Conservation (phyloP, 805 yeast genomes). For the Pichia cephalocereana region DNA sequence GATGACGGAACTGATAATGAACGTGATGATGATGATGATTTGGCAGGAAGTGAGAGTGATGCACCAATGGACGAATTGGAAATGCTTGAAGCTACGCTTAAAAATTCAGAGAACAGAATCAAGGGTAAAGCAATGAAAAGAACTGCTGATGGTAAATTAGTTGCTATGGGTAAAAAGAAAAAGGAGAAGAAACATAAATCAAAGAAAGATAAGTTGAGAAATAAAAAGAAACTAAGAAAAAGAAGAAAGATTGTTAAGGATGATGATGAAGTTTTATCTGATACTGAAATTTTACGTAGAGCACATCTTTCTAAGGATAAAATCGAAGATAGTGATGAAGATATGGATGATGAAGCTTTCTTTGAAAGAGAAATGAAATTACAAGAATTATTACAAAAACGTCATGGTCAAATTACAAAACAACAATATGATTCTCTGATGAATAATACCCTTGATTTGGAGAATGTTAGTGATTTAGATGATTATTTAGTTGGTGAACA, state of each 20-base stretch:
- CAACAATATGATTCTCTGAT: constrained; percentile 18
- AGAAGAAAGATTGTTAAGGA: constrained; percentile 20
- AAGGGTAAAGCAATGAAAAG: constrained; percentile 22
- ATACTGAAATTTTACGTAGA: constrained; percentile 9
- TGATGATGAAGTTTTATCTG: constrained; percentile 16
- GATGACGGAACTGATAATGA: background rate
- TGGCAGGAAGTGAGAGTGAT: constrained; percentile 26
- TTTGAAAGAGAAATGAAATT: constrained; percentile 47
- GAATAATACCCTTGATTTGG: constrained; percentile 3
- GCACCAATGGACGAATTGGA: constrained; percentile 34
- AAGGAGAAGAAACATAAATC: constrained; percentile 3
- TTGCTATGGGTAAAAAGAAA: constrained; percentile 8
- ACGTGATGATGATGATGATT: constrained; percentile 19
- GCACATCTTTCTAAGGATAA: constrained; percentile 40
- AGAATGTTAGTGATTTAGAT: constrained; percentile 8
- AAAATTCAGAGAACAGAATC: constrained; percentile 7
- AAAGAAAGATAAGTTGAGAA: constrained; percentile 5
- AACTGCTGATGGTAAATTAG: constrained; percentile 7
- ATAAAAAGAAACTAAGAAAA: constrained; percentile 4
- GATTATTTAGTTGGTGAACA: constrained; percentile 2
- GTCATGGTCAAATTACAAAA: constrained; percentile 21
- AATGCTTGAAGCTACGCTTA: constrained; percentile 27
- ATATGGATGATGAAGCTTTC: constrained; percentile 45
- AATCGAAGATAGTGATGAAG: constrained; percentile 57
- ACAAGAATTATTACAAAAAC: constrained; percentile 26